A percentile compares a stretch with the other conserved stretches of the same genome.
Evolutionary conservation across 805 yeast genomes (phyloP).

Genomic region (Candida chilensis): DNA sequence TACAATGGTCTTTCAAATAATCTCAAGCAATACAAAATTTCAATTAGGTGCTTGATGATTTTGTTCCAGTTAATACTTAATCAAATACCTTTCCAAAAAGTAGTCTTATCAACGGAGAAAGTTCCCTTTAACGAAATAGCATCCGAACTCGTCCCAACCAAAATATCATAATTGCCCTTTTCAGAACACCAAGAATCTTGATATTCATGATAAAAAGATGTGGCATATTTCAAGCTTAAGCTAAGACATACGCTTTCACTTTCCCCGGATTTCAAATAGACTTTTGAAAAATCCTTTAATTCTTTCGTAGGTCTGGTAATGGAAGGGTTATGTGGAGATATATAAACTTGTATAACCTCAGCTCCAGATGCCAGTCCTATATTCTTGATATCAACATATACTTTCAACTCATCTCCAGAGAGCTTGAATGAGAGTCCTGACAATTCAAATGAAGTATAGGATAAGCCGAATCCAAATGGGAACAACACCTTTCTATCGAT

Average conservation of each 20-base stretch:
- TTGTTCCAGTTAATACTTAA: too few relatives aligned
- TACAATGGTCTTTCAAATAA: too few relatives aligned
- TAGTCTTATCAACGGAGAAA: not conserved
- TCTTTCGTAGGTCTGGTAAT: slow-evolving; percentile 49
- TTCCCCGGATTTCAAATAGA: slow-evolving; percentile 34
- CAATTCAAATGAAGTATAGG: slow-evolving; percentile 44
- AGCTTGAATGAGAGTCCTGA: slow-evolving; percentile 20
- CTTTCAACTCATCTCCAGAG: slow-evolving; percentile 16
- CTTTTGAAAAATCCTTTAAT: slow-evolving; percentile 48
- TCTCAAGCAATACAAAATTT: too few relatives aligned
- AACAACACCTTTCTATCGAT: slow-evolving; percentile 35
- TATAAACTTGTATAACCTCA: slow-evolving; percentile 49
- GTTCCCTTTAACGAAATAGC: slow-evolving; percentile 8
- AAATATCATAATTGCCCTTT: slow-evolving; percentile 39
- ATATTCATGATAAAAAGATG: slow-evolving; percentile 45
- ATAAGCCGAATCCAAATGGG: slow-evolving; percentile 58
- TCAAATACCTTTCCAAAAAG: not conserved
- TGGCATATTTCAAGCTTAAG: slow-evolving; percentile 38
- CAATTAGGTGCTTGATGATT: too few relatives aligned
- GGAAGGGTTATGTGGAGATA: slow-evolving; percentile 24
- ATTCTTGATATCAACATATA: slow-evolving; percentile 33
- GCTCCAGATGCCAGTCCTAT: slow-evolving; percentile 39
- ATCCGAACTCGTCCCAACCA: slow-evolving; percentile 32
- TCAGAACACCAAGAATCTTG: slow-evolving; percentile 41
- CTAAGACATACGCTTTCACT: slow-evolving; percentile 21